Conservation (phyloP, 164 flowering plant genomes). For the Euptelea pleiosperma region DNA sequence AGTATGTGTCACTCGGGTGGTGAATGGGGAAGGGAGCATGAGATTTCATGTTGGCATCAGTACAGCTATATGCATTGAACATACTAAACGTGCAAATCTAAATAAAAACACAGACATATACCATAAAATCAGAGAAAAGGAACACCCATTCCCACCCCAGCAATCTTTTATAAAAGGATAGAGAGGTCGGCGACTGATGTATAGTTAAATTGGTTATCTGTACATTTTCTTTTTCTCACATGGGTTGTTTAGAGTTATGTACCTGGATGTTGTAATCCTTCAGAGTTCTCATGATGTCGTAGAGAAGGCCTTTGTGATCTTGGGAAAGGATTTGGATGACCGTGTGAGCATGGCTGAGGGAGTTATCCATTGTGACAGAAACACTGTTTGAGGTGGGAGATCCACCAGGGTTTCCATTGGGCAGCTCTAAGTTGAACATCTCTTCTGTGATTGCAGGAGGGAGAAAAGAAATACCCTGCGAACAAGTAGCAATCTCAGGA, state of each 20-base stretch:
- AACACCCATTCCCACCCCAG: too few species aligned
- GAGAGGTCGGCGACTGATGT: too few species aligned
- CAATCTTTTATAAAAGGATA: too few species aligned
- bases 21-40: too few species aligned
- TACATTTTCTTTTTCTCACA: neutral
- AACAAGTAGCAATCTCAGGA: constrained; percentile 51
- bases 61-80: too few species aligned
- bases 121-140: too few species aligned
- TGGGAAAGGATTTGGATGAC: constrained; percentile 76
- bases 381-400: constrained; percentile 27
- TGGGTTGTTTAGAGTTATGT: neutral
- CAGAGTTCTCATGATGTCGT: constrained; percentile 84
- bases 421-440: constrained; percentile 32
- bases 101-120: too few species aligned
- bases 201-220: too few species aligned
- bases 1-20: too few species aligned
- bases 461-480: constrained; percentile 55
- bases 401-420: constrained; percentile 23
- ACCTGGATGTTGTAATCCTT: constrained; percentile 96
- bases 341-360: constrained; percentile 81
- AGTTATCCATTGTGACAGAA: constrained; percentile 68
- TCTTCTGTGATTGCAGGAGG: constrained; percentile 53
- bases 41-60: too few species aligned
- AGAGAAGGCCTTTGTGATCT: constrained; percentile 92
- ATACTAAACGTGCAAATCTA: too few species aligned